Base-by-base conservation (phyloP, 805 yeast species). In the Wickerhamiella dianesei region DNA sequence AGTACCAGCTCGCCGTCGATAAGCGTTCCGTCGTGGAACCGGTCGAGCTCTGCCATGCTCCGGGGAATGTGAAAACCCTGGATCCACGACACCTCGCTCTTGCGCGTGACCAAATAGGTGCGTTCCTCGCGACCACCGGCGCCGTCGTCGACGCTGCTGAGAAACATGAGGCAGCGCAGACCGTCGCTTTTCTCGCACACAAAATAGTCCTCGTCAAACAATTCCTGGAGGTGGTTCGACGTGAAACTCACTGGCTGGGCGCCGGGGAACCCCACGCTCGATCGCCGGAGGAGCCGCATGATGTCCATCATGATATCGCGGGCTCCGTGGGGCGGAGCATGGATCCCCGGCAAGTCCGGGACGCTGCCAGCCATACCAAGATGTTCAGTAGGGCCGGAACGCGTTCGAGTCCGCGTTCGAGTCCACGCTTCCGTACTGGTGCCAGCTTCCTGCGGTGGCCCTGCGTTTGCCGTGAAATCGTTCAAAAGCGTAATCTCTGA, bases 141-240 rank as follows among this genome's bases (percentile, higher is more conserved):
- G 4, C 47, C 51, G 20, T 41, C 41, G 4, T 78, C 76, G 13
- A 82, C 80, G 47, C 80, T 81, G 32, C 75, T 65, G 21, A 69
- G 64, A 53, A 75, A 72, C 70, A 92, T 69, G 46, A 92, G 67
- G 49, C 94, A 86, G 45, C 99, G 70, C 43, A 89, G 67, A 0
- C 99, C 99, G 64, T 92, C 98, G 0, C 92, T 77, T 61, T 92
- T 92, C 59, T 92, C 99, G 66, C 98, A 94, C 0, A 92, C 98
- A 54, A 79, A 80, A 60, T 88, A 92, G 58, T 94, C 97, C 49
- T 79, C 78, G 2, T 71, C 65, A 59, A 73, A 60, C 43, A 92
- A 66, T 32, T 78, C 75, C 42, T 76, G 75, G 20, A 92, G 68
- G 64, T 89, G 96, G 32, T 72, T 67, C 47, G 85, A 71, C 40